These are phyloP conservation scores for Begonia peltatifolia DNA, from an alignment of 306 rosid species.

Conservation along the genomic window DNA sequence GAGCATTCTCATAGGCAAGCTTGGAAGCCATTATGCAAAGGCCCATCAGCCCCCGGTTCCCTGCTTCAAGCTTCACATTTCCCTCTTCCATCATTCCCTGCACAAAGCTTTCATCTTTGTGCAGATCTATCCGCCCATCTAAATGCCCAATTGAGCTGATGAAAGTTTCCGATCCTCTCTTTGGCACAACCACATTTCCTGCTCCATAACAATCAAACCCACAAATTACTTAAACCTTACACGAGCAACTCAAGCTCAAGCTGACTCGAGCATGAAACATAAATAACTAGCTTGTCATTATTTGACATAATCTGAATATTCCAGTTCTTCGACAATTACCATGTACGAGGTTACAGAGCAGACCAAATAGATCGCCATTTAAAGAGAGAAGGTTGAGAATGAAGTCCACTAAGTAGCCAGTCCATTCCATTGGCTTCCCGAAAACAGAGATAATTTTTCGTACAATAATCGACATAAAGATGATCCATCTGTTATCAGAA, in stretches of 20 bases:
- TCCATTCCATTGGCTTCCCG: constrained; percentile 49
- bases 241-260: neutral
- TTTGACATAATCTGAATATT: no score
- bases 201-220: constrained; percentile 12
- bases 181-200: constrained; percentile 45
- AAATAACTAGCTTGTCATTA: no score
- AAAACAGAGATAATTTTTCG: constrained; percentile 35
- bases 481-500: constrained; percentile 35
- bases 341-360: constrained; percentile 30
- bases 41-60: constrained; percentile 39
- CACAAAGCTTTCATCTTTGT: constrained; percentile 13
- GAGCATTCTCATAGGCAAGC: constrained; percentile 59
- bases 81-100: constrained; percentile 12
- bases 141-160: constrained; percentile 53
- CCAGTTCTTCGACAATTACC: constrained; percentile 15
- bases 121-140: constrained; percentile 38
- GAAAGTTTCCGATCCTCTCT: constrained; percentile 47
- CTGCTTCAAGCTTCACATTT: constrained; percentile 14
- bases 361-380: constrained; percentile 33
- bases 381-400: constrained; percentile 50
- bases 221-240: neutral
- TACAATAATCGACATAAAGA: constrained; percentile 35
- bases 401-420: constrained; percentile 47
- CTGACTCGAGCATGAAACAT: no score
- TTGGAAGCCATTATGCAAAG: constrained; percentile 70